Conservation (phyloP, 129 eudicot genomes). For the Escallonia rubra region DNA sequence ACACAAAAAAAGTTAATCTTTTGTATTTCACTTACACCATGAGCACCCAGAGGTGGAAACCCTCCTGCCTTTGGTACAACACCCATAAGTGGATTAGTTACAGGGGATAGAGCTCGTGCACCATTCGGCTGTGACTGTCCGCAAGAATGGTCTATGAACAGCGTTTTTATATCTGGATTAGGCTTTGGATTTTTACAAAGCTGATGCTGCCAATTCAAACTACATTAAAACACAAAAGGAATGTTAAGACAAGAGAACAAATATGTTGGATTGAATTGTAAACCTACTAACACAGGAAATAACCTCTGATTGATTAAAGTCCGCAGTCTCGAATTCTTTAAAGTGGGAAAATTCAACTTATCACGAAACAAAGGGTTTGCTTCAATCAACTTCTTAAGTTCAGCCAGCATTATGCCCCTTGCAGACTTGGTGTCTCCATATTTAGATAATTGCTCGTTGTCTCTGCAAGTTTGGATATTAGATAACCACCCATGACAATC, state of each 20-base stretch:
- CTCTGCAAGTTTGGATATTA: constrained; percentile 34
- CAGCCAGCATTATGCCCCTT: constrained; percentile 55
- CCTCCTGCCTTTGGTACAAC: constrained; percentile 53
- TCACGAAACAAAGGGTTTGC: constrained; percentile 80
- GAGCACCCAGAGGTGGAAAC: constrained; percentile 68
- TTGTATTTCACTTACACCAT: constrained; percentile 53
- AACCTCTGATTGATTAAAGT: constrained; percentile 78
- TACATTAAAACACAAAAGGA: constrained; percentile 24
- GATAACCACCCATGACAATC: constrained; percentile 6
- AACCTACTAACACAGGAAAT: constrained; percentile 6
- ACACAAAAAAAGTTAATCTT: constrained; percentile 2
- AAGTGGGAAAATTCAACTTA: constrained; percentile 57
- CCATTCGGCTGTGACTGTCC: constrained; percentile 73
- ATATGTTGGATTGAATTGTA: background rate
- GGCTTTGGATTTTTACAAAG: constrained; percentile 72
- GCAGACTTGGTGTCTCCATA: constrained; percentile 69
- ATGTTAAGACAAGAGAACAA: constrained; percentile 2
- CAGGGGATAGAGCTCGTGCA: constrained; percentile 73
- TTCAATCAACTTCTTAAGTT: constrained; percentile 73
- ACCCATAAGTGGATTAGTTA: constrained; percentile 59
- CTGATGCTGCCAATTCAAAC: constrained; percentile 95
- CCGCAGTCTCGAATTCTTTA: constrained; percentile 61
- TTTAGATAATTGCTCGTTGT: constrained; percentile 64
- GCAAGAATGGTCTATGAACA: constrained; percentile 83
- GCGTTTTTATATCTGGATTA: constrained; percentile 76